Evolutionary conservation across 83 land plant species (phyloP), one percentile per base, ranked within the genome.

Genomic region (Isoetes engelmannii): DNA sequence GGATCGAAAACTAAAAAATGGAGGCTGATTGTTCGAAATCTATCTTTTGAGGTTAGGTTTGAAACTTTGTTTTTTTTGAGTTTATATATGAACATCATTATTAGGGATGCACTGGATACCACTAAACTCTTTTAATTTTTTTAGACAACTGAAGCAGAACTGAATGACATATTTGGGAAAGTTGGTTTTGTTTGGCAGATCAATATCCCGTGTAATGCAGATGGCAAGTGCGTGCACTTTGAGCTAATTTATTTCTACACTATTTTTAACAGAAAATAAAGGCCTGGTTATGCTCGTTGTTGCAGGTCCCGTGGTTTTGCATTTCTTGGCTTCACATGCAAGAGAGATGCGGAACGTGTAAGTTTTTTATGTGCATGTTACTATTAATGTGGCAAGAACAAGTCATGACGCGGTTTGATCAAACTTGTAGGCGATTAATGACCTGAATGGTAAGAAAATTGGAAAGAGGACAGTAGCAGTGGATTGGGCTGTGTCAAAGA

Each of bases 401-500:
- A 12, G n/a, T 51, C 54, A 12, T 10, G 54, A 12, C 3, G 12
- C 15, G 12, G 54, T 51, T 10, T 51, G 42, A 5, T 57, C 45
- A 17, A n/a, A 61, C 45, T 44, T 60, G 41, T 78, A 95, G 99
- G 99, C 99, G 3, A 95, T 95, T 41, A 70, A 70, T 63, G 82
- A 67, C 47, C 68, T 88, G 53, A 95, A 95, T 80, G 99, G 97
- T 48, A 77, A 77, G 74, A 63, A 57, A 12, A 64, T 95, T 76
- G 74, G 82, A 44, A 84, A 87, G 61, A 86, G 99, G 71, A 69
- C 91, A 3, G 74, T 95, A 43, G 99, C 99, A 68, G 99, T 95
- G 70, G 99, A 95, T 53, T 95, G 99, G 99, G 90, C 97, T 62
- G 83, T 95, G 72, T 81, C 85, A 49, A 91, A 89, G 77, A 86